Base-by-base conservation (phyloP, 2,329 filamentous ascomycete genomes). In the Trematosphaeria pertusa region DNA sequence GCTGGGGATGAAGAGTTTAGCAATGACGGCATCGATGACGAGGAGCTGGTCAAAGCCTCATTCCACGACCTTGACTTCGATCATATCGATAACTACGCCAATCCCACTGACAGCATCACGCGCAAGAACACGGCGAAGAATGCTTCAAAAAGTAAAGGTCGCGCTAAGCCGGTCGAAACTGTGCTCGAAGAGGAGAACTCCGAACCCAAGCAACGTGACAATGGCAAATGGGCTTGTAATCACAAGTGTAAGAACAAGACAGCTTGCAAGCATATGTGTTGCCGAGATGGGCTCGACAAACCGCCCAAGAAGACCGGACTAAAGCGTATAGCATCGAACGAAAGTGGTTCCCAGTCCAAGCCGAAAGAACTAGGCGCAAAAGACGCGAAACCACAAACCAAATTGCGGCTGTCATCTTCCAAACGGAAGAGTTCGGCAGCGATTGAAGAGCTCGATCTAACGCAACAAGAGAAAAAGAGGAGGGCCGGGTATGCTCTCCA, bases 181-280 rank as follows among this genome's bases (percentile, higher is more conserved):
- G 11, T 18, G 49, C 14, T 35, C 35, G 50, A 48, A 26, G 43
- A 49, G 22, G 21, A 48, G 34, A 35, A 49, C 19, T 52, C 57
- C 24, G 71, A 79, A 36, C 78, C 84, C 4, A 65, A 73, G 1
- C 79, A 78, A 56, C 78, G 91, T 50, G 70, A 77, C 0, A 92
- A 89, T 61, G 88, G 88, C 0, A 88, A 81, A 61, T 92, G 86
- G 84, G 79, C 80, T 26, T 93, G 89, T 70, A 87, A 87, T 47
- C 89, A 93, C 62, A 70, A 70, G 14, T 92, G 89, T 73, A 84
- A 81, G 58, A 76, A 86, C 55, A 85, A 82, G 56, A 73, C 67
- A 30, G 71, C 64, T 8, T 92, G 89, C 69, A 88, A 84, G 56
- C 89, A 93, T 59, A 70, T 81, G 26, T 93, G 89, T 60, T 93